These are phyloP conservation scores for Clarkia xantiana DNA, from an alignment of 345 rosid species.

Conservation along the genomic window DNA sequence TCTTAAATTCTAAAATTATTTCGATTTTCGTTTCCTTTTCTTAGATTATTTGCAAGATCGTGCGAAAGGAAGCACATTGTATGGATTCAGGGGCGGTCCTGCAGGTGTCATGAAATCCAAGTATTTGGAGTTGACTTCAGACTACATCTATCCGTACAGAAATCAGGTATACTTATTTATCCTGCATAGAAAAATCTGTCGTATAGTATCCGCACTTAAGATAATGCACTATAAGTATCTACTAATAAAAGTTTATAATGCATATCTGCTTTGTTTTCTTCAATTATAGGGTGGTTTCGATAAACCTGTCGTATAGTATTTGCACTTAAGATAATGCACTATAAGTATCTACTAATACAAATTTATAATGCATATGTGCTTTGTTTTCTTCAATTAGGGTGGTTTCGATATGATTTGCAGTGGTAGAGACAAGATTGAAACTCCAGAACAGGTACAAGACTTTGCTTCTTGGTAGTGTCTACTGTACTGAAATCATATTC, in stretches of 20 bases:
- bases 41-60: slow-evolving; percentile 77
- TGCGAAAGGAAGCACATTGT: slow-evolving; percentile 58
- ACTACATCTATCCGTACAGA: slow-evolving; percentile 67
- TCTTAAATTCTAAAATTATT: neutral
- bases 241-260: too few relatives aligned
- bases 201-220: too few relatives aligned
- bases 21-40: neutral
- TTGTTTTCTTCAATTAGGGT: slow-evolving; percentile 34
- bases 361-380: neutral
- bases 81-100: slow-evolving; percentile 93
- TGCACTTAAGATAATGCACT: too few relatives aligned
- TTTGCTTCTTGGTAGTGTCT: neutral
- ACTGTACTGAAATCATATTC: neutral
- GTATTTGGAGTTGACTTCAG: slow-evolving; percentile 54
- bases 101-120: slow-evolving; percentile 96
- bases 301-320: too few relatives aligned
- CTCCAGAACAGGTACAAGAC: slow-evolving; percentile 74
- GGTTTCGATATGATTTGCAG: slow-evolving; percentile 99
- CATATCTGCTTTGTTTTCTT: neutral
- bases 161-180: slow-evolving; percentile 43
- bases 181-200: too few relatives aligned
- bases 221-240: too few relatives aligned
- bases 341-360: too few relatives aligned
- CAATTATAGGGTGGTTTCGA: slow-evolving; percentile 73
- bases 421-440: slow-evolving; percentile 98